These are phyloP conservation scores for Lactifluus pinguis DNA, from an alignment of 768 basidiomycete genomes.

Conservation along the genomic window DNA sequence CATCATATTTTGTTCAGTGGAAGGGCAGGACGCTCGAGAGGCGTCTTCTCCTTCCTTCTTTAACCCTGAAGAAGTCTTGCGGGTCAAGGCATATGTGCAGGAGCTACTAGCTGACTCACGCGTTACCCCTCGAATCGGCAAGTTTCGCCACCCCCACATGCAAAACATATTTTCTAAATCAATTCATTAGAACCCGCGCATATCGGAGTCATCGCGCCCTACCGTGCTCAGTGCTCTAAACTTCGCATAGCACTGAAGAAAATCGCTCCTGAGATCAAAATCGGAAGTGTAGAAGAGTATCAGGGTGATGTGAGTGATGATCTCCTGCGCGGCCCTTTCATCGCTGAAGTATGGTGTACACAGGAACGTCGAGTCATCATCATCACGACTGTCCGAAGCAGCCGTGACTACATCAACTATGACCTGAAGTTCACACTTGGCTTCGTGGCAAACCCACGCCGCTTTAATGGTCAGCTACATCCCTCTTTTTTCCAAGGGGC, in stretches of 20 bases:
- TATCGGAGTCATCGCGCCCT: conserved; percentile 56
- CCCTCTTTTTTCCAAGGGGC: neutral
- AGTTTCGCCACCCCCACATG: neutral
- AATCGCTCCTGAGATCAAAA: conserved; percentile 34
- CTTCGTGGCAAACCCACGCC: conserved; percentile 25
- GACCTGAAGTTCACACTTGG: conserved; percentile 24
- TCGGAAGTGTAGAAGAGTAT: conserved; percentile 60
- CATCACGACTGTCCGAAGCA: conserved; percentile 34
- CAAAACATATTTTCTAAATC: neutral
- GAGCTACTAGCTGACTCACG: conserved; percentile 21
- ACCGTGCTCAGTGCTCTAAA: conserved; percentile 40
- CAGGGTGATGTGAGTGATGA: conserved; percentile 38
- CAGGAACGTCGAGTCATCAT: conserved; percentile 35
- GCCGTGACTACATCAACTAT: conserved; percentile 17
- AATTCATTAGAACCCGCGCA: conserved; percentile 35
- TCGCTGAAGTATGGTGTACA: neutral
- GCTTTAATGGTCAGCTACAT: conserved; percentile 23
- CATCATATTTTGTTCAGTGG: conserved; percentile 45
- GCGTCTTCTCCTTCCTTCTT: conserved; percentile 63
- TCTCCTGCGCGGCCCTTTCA: conserved; percentile 22
- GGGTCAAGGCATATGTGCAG: conserved; percentile 41
- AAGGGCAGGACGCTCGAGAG: conserved; percentile 58
- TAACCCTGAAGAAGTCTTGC: conserved; percentile 50
- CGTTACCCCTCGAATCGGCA: conserved; percentile 33
- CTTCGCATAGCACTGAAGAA: conserved; percentile 27